Percentiles rank a stretch among this genome's conserved stretches.
phyloP scores from a whole-genome alignment of 1,284 basidiomycete species.

The Microbotryomycetes sp. region DNA sequence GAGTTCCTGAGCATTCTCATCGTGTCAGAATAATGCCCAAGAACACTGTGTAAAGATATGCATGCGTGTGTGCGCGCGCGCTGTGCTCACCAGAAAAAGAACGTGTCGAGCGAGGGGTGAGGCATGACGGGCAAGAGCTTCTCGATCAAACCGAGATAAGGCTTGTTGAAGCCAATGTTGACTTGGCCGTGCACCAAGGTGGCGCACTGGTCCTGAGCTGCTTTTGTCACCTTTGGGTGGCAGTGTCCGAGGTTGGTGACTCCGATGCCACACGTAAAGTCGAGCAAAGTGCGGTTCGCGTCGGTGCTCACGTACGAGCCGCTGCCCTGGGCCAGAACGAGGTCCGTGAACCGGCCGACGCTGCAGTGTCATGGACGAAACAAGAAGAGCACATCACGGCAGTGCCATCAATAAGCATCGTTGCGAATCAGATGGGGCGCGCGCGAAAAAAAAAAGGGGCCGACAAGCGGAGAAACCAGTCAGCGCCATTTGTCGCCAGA shows the following conservation, averaged over 20 bases:
- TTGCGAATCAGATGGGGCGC: too few species aligned
- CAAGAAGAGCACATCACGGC: background rate
- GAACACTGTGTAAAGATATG: too few species aligned
- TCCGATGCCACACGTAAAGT: conserved; percentile 74
- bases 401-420: too few species aligned
- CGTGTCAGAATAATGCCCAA: background rate
- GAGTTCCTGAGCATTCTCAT: conserved; percentile 66
- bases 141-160: conserved; percentile 69
- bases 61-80: too few species aligned
- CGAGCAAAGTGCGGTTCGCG: conserved; percentile 64
- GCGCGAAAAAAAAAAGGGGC: too few species aligned
- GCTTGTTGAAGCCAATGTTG: conserved; percentile 67
- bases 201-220: conserved; percentile 76
- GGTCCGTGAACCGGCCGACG: conserved; percentile 58
- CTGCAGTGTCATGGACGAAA: too few species aligned
- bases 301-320: conserved; percentile 54
- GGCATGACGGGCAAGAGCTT: conserved; percentile 65
- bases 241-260: conserved; percentile 76
- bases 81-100: conserved; percentile 63
- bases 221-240: conserved; percentile 75
- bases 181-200: conserved; percentile 75
- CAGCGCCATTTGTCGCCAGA: background rate
- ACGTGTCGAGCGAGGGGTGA: conserved; percentile 76
- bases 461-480: background rate
- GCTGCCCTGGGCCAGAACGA: conserved; percentile 65